Evolutionary conservation across 306 rosid species (phyloP).

Genomic region (Begonia peltatifolia): DNA sequence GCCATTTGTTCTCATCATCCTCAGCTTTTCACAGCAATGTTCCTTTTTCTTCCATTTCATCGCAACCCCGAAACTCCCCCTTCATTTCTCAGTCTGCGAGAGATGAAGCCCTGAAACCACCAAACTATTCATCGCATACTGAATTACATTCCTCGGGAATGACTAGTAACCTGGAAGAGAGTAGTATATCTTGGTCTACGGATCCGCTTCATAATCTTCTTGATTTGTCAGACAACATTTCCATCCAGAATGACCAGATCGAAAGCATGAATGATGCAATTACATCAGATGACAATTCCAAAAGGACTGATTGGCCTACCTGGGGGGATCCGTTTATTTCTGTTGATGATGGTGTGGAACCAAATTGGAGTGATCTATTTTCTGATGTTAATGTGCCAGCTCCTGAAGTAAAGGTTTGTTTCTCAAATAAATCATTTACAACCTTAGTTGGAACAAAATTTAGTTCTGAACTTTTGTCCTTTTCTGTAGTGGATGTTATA

Average conservation of each 20-base stretch:
- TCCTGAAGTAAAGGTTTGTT: constrained; percentile 46
- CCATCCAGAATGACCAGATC: constrained; percentile 41
- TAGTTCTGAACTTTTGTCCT: neutral
- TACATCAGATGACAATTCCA: constrained; percentile 28
- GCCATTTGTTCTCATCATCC: constrained; percentile 27
- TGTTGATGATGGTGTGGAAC: constrained; percentile 34
- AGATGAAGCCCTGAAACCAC: constrained; percentile 21
- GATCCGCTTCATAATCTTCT: constrained; percentile 46
- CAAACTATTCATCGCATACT: constrained; percentile 21
- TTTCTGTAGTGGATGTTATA: neutral
- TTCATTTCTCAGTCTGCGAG: constrained; percentile 28
- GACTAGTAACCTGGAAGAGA: constrained; percentile 27
- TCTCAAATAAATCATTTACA: neutral
- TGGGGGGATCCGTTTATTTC: constrained; percentile 70
- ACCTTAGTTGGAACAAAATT: constrained; percentile 7
- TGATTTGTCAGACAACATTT: constrained; percentile 32
- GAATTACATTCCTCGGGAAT: constrained; percentile 27
- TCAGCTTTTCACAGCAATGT: constrained; percentile 18
- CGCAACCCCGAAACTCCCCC: constrained; percentile 26
- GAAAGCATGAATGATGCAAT: constrained; percentile 30
- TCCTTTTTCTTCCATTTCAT: constrained; percentile 21
- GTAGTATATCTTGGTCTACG: constrained; percentile 40
- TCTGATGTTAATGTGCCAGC: constrained; percentile 29
- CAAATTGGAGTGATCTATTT: constrained; percentile 61
- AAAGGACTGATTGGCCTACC: constrained; percentile 43